phyloP scores from a whole-genome alignment of 2,329 filamentous ascomycete genomes.

The Aplosporella prunicola region DNA sequence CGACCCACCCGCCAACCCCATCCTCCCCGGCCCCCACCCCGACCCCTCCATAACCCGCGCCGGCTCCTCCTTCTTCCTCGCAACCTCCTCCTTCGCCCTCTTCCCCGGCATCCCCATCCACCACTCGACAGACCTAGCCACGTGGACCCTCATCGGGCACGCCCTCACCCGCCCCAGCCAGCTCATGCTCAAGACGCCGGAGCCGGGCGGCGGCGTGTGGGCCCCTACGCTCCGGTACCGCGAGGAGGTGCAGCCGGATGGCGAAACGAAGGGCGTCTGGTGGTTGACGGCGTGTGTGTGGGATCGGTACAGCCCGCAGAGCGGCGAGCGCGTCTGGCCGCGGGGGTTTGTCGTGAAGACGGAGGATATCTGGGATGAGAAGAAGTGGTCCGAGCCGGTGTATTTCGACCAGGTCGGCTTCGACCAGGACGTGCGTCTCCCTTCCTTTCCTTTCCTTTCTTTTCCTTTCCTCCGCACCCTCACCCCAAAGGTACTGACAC shows the following conservation, averaged over 20 bases:
- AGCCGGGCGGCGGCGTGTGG: constrained; percentile 44
- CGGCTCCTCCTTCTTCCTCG: constrained; percentile 46
- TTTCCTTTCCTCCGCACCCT: background rate
- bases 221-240: constrained; percentile 41
- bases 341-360: constrained; percentile 48
- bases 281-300: constrained; percentile 41
- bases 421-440: constrained; percentile 40
- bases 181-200: constrained; percentile 27
- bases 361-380: constrained; percentile 43
- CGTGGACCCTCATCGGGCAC: constrained; percentile 45
- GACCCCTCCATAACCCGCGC: constrained; percentile 49
- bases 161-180: constrained; percentile 43
- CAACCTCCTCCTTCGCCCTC: constrained; percentile 54
- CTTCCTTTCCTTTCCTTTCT: background rate
- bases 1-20: constrained; percentile 40
- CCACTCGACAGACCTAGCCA: constrained; percentile 44
- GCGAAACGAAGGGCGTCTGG: constrained; percentile 26
- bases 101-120: constrained; percentile 55
- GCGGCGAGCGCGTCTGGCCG: constrained; percentile 41
- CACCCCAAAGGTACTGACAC: background rate
- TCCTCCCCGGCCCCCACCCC: constrained; percentile 52
- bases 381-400: constrained; percentile 44
- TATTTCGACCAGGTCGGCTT: constrained; percentile 48
- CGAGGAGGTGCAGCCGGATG: constrained; percentile 8
- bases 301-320: constrained; percentile 33